Evolutionary conservation across 1,284 basidiomycete species (phyloP), one percentile per base, ranked within the genome.

Genomic region (Marasmius sp.): DNA sequence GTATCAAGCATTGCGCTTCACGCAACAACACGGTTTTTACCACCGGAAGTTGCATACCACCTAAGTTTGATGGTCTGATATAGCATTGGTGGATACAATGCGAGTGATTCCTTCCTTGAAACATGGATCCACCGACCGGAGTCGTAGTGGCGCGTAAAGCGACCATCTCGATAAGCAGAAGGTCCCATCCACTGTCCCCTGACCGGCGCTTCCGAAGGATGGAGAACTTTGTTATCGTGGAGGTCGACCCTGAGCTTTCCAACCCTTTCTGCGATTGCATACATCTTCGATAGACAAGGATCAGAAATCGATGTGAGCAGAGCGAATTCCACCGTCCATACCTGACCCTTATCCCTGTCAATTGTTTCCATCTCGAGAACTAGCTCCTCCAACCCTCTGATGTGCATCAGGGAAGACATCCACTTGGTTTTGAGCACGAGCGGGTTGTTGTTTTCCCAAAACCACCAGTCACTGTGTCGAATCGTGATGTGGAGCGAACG

Each of bases 381-480:
- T 1, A 63, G 22, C 33, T 56, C 58, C 12, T 60, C 41, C 2
- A 63, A 50, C 50, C 58, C 48, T n/a, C 27, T 34, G 2, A 58
- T 22, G 11, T 33, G 7, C 16, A 22, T 14, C 22, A 60, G 43
- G 12, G 14, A 12, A 8, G 10, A 8, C 9, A 51, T 18, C 62
- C 62, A 63, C 9, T 16, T 39, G 10, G 57, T 39, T 6, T 58
- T 48, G 8, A 63, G 43, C 14, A 8, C 0, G 18, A 65, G 41
- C 11, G 53, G 34, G 5, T 56, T 33, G 47, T 65, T 65, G 2
- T 48, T 12, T 47, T 65, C 64, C 67, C 67, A 68, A 22, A 16
- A 61, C 64, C 67, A 67, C 64, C 65, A 66, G 64, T 67, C 66
- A 47, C 63, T 59, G 50, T 65, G 65, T 50, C 67, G 61, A 53